These are phyloP conservation scores for Ceratocystis huliohia DNA, from an alignment of 2,329 filamentous ascomycete genomes.

Conservation along the genomic window DNA sequence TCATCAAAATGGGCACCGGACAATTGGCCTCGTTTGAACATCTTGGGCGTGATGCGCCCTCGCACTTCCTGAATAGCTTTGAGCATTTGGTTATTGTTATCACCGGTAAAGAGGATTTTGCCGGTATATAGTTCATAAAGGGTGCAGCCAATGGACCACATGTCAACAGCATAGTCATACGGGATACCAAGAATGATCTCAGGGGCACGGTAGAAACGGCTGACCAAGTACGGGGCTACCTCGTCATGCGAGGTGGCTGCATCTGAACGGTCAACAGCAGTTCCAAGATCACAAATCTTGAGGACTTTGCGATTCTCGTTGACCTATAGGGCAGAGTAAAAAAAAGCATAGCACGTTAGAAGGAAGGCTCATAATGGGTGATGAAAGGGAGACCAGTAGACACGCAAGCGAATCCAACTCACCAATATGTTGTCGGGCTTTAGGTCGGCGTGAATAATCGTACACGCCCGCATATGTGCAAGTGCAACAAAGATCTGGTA, in stretches of 20 bases:
- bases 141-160: constrained; percentile 97
- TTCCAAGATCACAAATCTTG: constrained; percentile 93
- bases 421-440: constrained; percentile 96
- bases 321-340: constrained; percentile 34
- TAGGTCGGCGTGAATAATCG: constrained; percentile 87
- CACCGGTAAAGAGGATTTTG: constrained; percentile 89
- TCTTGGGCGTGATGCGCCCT: constrained; percentile 78
- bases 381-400: not conserved
- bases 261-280: constrained; percentile 83
- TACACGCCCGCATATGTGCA: constrained; percentile 77
- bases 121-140: constrained; percentile 95
- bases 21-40: constrained; percentile 71
- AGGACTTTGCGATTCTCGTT: constrained; percentile 72
- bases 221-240: constrained; percentile 88
- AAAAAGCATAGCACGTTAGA: constrained; percentile 17
- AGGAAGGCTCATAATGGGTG: constrained; percentile 18
- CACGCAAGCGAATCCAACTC: constrained; percentile 18
- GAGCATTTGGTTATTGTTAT: constrained; percentile 97
- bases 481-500: constrained; percentile 89
- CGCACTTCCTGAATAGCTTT: constrained; percentile 91
- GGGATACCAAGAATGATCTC: constrained; percentile 96
- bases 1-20: constrained; percentile 73
- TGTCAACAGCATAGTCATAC: constrained; percentile 87
- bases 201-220: constrained; percentile 91
- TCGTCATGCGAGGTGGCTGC: constrained; percentile 59